Evolutionary conservation across 352 stramenopile species (phyloP), one percentile per base, ranked within the genome.

Genomic region (Pseudoperonospora humuli): DNA sequence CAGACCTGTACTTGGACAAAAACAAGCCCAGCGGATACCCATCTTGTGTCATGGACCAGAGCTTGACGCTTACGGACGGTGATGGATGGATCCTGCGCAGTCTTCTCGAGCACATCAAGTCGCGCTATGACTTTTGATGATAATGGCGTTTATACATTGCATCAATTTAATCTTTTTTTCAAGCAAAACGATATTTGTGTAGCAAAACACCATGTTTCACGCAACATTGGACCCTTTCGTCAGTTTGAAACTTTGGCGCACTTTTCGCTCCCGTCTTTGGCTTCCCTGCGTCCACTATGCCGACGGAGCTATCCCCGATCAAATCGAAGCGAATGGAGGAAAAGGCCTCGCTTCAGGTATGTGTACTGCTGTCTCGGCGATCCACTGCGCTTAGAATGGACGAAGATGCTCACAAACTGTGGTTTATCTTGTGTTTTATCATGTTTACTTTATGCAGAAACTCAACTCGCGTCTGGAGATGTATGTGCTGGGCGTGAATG

Each of bases 271-370:
- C n/a, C n/a, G n/a, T n/a, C n/a, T n/a, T n/a, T n/a, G n/a, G n/a
- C n/a, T n/a, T n/a, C n/a, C 7, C 40, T 19, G 18, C 11, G 42
- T 33, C 26, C 39, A 45, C 34, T 7, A 67, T 86, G 74, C 54
- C 70, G 52, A 80, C 64, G 20, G 60, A 72, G 23, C 54, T 90
- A 41, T 87, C 78, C 21, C 78, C 78, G 23, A 90, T 90, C 49
- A 90, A 90, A 57, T 86, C 75, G 20, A 87, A 86, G 71, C 71
- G 78, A 9, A 63, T 90, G 48, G 78, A 90, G 60, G 78, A 90
- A 51, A 90, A 90, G 53, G 61, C 67, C 27, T 81, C 78, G 47
- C 72, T 90, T 19, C 78, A 90, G 70, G 73, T 83, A 42, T 37
- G 54, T 64, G 3, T 21, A 32, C 7, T 9, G n/a, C 25, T 8